These are phyloP conservation scores for Moniliophthora roreri DNA, from an alignment of 1,284 basidiomycete species.

Conservation along the genomic window DNA sequence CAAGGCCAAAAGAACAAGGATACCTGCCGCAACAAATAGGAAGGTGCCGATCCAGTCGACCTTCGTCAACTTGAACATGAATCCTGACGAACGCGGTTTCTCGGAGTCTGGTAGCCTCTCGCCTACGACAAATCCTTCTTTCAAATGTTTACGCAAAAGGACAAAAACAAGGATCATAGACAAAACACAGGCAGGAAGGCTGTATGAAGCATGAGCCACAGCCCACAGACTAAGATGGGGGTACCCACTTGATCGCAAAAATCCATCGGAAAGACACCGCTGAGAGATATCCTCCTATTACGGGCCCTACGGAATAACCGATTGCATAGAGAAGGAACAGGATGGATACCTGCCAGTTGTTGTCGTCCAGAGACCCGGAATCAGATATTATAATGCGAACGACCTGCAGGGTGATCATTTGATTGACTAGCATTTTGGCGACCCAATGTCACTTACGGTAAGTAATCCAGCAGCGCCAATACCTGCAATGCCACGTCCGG, in stretches of 20 bases:
- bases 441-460: constrained; percentile 30
- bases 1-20: constrained; percentile 37
- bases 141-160: constrained; percentile 36
- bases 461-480: constrained; percentile 47
- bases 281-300: constrained; percentile 44
- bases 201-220: constrained; percentile 5
- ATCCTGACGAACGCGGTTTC: constrained; percentile 18
- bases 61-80: constrained; percentile 32
- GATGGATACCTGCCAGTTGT: constrained; percentile 41
- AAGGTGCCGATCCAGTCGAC: constrained; percentile 48
- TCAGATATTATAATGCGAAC: constrained; percentile 46
- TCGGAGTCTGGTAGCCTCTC: constrained; percentile 12
- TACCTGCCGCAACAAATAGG: constrained; percentile 36
- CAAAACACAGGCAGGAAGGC: constrained; percentile 26
- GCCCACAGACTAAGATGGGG: background rate
- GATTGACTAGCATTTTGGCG: background rate
- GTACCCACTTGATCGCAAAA: constrained; percentile 51
- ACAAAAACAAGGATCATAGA: constrained; percentile 40
- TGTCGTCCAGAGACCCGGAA: constrained; percentile 38
- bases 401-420: constrained; percentile 26
- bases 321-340: constrained; percentile 43
- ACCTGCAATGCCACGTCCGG: constrained; percentile 44
- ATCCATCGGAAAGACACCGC: constrained; percentile 48
- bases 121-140: constrained; percentile 20
- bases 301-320: constrained; percentile 44